Evolutionary conservation across 2,329 filamentous ascomycete species (phyloP), one percentile per base, ranked within the genome.

Genomic region (Acrocalymma vagum): DNA sequence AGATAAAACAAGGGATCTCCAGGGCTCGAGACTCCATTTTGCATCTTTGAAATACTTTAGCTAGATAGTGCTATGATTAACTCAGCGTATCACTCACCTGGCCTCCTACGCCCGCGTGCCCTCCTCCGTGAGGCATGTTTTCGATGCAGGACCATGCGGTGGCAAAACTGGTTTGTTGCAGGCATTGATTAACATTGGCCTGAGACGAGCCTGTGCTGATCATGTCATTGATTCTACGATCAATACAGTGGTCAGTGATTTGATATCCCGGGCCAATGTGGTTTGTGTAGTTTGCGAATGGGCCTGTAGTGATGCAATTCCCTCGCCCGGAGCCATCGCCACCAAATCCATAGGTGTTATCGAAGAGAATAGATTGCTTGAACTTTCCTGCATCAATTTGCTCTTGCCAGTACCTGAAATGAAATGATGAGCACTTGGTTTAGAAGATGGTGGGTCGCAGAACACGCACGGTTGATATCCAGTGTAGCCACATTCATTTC

Each of bases 381-480:
- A 56, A 57, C 4, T 56, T 55, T 2, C 45, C 54, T 2, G 54
- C 54, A 28, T 60, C 56, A 11, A 48, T 32, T 13, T 39, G 16
- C 18, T 60, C 56, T 8, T 58, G 23, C 56, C 56, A 60, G 41
- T 60, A 39, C n/a, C n/a, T n/a, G n/a, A n/a, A n/a, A n/a, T n/a
- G n/a, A 5, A n/a, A 10, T 27, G 17, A 14, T 9, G 24, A 24
- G 16, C 14, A 9, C 15, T 17, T 30, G n/a, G 9, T 15, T 4
- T 7, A 17, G 9, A 17, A 18, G 5, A 26, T 22, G 9, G 33
- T 15, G n/a, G n/a, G n/a, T n/a, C n/a, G n/a, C n/a, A n/a, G n/a
- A n/a, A n/a, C n/a, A n/a, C n/a, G n/a, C n/a, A n/a, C 14, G 69
- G 67, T 37, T 70, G 68, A 8, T 48, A 41, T 13, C 65, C 66